Evolutionary conservation across 1,284 basidiomycete genomes (phyloP), one percentile per base, ranked within the genome.

Genomic region (Apiotrichum gracile): DNA sequence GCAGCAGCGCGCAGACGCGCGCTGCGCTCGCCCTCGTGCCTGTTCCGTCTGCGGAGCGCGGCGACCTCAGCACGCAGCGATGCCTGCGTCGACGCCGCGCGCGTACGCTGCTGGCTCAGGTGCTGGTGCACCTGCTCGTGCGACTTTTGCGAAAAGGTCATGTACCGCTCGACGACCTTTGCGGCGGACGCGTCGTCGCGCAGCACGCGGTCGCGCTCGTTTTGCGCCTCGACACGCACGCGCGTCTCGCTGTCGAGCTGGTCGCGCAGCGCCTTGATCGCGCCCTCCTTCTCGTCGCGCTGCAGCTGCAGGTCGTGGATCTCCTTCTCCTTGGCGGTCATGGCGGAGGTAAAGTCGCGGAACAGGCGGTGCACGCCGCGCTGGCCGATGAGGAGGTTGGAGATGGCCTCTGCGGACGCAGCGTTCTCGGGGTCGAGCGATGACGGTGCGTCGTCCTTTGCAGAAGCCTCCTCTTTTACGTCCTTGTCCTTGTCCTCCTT

Each of bases 61-160:
- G 56, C 47, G 9, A 61, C 52, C 52, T 74, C 65, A 19, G 52
- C 71, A n/a, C 70, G 61, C 35, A 88, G 75, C 0, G 85, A 84
- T 5, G 79, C 65, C 8, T 83, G 73, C 0, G 85, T 87, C 0
- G 86, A 81, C 0, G 79, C 73, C 51, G 88, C 83, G 5, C 89
- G 81, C 0, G 78, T 70, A 42, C 72, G 69, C 21, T 75, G 68
- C 3, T 82, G 77, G 10, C 78, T 77, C 41, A 91, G 78, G 24
- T 87, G 81, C 5, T 76, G 69, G 64, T 89, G 86, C 1, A 91
- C 80, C 1, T 81, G 74, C 51, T 87, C 80, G 14, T 85, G 86
- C 9, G 86, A 84, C 19, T 83, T 80, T 70, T 92, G 89, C 2
- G 88, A 89, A 72, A 91, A 92, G 63, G 85, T 87, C 89, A 91